These are phyloP conservation scores for Amphichorda felina DNA, from an alignment of 2,329 filamentous ascomycete genomes.

Conservation along the genomic window DNA sequence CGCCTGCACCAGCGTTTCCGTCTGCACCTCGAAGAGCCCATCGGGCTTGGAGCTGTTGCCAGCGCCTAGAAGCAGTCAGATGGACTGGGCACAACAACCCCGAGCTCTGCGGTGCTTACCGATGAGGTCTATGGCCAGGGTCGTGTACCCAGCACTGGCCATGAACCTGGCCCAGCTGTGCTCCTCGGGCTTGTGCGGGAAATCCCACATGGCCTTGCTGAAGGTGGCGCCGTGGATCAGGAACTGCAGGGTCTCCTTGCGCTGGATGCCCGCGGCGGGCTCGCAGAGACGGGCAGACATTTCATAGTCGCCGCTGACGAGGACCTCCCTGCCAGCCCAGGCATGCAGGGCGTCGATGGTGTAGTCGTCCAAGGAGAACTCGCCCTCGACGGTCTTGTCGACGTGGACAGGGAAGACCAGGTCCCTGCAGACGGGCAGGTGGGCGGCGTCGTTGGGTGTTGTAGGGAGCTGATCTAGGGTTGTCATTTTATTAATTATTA, in stretches of 20 bases:
- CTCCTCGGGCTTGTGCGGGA: slow-evolving; percentile 9
- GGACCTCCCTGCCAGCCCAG: slow-evolving; percentile 6
- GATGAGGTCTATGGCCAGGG: slow-evolving; percentile 8
- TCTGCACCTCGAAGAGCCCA: slow-evolving; percentile 9
- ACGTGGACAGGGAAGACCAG: slow-evolving; percentile 7
- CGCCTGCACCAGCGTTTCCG: slow-evolving; percentile 8
- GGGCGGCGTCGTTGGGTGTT: neutral
- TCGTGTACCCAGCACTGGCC: slow-evolving; percentile 8
- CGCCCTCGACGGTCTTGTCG: slow-evolving; percentile 5
- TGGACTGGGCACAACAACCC: neutral
- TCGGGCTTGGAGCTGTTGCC: slow-evolving; percentile 10
- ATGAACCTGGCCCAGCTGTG: slow-evolving; percentile 9
- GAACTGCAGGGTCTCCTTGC: slow-evolving; percentile 8
- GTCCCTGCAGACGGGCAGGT: slow-evolving; percentile 6
- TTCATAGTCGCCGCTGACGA: slow-evolving; percentile 8
- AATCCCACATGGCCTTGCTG: slow-evolving; percentile 11
- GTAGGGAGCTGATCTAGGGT: too few species aligned
- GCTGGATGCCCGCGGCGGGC: slow-evolving; percentile 4
- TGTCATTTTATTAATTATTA: too few species aligned
- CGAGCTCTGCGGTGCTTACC: slow-evolving; percentile 1
- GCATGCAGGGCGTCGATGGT: slow-evolving; percentile 6
- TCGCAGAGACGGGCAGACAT: slow-evolving; percentile 8
- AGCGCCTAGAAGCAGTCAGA: slow-evolving; percentile 2
- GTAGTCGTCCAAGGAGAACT: slow-evolving; percentile 5
- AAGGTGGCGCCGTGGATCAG: slow-evolving; percentile 10